These are phyloP conservation scores for Marsdenia floribunda DNA, from an alignment of 257 asterid genomes.

Conservation along the genomic window DNA sequence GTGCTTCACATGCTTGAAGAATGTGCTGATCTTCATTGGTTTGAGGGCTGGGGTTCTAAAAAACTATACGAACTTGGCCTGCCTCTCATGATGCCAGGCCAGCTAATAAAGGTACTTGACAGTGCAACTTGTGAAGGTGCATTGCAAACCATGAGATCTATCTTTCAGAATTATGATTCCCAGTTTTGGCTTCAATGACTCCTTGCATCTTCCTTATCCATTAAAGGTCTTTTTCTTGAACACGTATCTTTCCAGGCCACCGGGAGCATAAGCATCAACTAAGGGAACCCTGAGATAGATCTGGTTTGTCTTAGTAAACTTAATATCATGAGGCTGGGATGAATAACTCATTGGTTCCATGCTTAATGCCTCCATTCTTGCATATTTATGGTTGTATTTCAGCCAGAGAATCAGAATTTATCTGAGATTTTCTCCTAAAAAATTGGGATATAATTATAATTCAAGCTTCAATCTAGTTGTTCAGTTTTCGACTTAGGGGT, in stretches of 20 bases:
- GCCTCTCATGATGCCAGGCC: conserved; percentile 62
- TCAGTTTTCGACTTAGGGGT: background rate
- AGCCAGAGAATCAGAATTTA: background rate
- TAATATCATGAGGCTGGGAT: background rate
- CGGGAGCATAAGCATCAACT: background rate
- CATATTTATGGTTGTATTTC: background rate
- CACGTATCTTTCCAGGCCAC: background rate
- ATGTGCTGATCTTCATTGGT: conserved; percentile 97
- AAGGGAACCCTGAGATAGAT: background rate
- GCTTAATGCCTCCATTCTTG: background rate
- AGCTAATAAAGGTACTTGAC: conserved; percentile 56
- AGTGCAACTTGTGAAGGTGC: background rate
- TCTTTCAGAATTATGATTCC: background rate
- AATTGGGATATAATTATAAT: background rate
- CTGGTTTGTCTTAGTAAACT: background rate
- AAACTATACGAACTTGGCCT: conserved; percentile 85
- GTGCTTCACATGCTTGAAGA: conserved; percentile 97
- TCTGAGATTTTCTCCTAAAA: background rate
- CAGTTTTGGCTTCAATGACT: background rate
- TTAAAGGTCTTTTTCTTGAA: no score
- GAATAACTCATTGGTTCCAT: background rate
- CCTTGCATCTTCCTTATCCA: no score
- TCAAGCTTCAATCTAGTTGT: background rate
- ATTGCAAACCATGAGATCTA: background rate
- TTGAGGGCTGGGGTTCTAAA: conserved; percentile 95